Base-by-base conservation (phyloP, 75 land plant genomes). In the Azolla pinnata region DNA sequence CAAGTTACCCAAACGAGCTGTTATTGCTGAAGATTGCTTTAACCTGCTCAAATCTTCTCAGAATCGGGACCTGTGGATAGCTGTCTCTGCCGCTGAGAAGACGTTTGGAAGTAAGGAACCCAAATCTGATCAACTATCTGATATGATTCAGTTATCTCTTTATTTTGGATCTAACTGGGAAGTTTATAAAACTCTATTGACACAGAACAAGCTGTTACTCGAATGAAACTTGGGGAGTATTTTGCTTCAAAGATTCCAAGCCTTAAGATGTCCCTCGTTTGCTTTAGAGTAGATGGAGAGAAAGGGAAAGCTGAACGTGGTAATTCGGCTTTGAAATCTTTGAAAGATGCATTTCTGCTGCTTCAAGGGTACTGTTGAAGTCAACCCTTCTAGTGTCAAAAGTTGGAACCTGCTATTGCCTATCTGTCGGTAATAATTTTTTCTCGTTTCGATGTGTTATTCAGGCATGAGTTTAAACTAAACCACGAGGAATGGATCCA, bases 21-120 rank as follows among this genome's bases (percentile, higher is more conserved):
- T 87, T 12, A 60, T 87, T 70, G 96, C 96, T 40, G 96, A 87
- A 72, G 96, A 90, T 68, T 75, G 81, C 50, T 91, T 91, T 70
- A 70, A 81, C 59, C 71, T 85, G 19, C 80, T 75, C 5, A 67
- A 50, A 51, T 60, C 74, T 57, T 84, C 96, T 9, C 74, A 68
- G 42, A 84, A 78, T 51, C 84, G 78, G 40, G 62, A 78, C 10
- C 28, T 77, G 26, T 47, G 73, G 29, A 84, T 76, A 33, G 62
- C 89, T 33, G 45, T 50, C 35, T 80, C 74, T 61, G 78, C 77
- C 30, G 61, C 73, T 53, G 79, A 85, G 60, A 80, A 61, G 17
- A 62, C 76, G 27, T 75, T 81, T 71, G 96, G 97, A 24, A 78
- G 97, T 92, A 83, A 68, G 97, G 73, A 38, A 1, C 25, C 49